phyloP scores from a whole-genome alignment of 169 alveolate species.

The Toxoplasma gondii region DNA sequence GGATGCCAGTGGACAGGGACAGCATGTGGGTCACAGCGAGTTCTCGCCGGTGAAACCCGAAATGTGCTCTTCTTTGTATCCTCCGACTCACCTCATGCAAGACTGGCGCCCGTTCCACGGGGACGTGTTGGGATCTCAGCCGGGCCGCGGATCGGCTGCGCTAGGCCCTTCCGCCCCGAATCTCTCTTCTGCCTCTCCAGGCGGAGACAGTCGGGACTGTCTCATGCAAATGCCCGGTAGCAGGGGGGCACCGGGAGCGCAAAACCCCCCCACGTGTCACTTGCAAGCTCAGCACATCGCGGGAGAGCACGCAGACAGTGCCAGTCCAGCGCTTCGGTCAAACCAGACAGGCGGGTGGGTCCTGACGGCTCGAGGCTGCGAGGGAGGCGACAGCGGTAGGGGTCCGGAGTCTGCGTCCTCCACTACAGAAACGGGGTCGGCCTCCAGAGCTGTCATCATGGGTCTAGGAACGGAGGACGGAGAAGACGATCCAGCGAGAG shows the following conservation, averaged over 20 bases:
- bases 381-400: background rate
- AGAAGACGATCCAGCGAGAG: conserved; percentile 13
- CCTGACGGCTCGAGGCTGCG: background rate
- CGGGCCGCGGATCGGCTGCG: background rate
- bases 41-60: background rate
- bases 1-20: background rate
- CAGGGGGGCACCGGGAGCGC: background rate
- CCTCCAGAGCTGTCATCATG: conserved; percentile 7
- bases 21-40: background rate
- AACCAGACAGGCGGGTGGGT: background rate
- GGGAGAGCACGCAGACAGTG: background rate
- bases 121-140: background rate
- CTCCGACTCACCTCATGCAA: background rate
- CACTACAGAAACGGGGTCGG: background rate
- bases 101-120: conserved; percentile 6
- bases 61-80: background rate
- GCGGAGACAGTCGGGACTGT: background rate
- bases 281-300: background rate
- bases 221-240: background rate
- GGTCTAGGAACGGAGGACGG: conserved; percentile 4
- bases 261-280: background rate
- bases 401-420: background rate
- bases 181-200: background rate
- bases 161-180: background rate
- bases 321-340: background rate